Evolutionary conservation across 2,329 filamentous ascomycete genomes (phyloP).

Genomic region (Pestalotiopsis sp.): DNA sequence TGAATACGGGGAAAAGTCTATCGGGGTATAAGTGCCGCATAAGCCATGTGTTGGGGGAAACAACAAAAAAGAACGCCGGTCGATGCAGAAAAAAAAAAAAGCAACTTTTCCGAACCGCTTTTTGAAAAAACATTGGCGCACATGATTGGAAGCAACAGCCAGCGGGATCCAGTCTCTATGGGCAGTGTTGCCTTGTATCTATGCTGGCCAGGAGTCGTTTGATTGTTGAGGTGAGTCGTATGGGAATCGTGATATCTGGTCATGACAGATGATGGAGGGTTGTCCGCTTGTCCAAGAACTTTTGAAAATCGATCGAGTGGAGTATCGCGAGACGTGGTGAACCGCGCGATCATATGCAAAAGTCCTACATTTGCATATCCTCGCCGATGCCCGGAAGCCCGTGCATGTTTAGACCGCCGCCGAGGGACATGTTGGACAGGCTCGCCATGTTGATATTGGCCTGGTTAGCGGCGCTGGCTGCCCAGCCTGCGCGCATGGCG

Average conservation of each 20-base stretch:
- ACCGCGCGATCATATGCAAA: neutral
- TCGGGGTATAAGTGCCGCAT: slow-evolving; percentile 15
- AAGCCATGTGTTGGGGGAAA: slow-evolving; percentile 1
- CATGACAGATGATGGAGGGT: neutral
- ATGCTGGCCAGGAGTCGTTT: slow-evolving; percentile 6
- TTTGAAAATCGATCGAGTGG: neutral
- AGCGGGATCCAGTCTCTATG: slow-evolving; percentile 19
- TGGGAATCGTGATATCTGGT: neutral
- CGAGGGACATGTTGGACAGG: slow-evolving; percentile 3
- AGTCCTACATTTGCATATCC: slow-evolving; percentile 44
- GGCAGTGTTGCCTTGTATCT: slow-evolving; percentile 17
- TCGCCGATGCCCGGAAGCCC: slow-evolving; percentile 60
- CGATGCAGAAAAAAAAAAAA: slow-evolving; percentile 16
- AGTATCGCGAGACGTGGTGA: neutral
- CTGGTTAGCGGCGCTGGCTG: slow-evolving; percentile 19
- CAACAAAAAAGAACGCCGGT: slow-evolving; percentile 14
- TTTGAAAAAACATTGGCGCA: neutral
- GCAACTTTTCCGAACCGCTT: slow-evolving; percentile 15
- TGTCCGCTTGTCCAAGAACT: neutral
- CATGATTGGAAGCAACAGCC: slow-evolving; percentile 3
- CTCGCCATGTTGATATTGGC: slow-evolving; percentile 32
- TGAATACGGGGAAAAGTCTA: slow-evolving; percentile 14
- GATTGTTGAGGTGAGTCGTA: neutral
- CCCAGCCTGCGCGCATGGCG: slow-evolving; percentile 38
- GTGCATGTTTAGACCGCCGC: slow-evolving; percentile 21